Percentiles rank a stretch among this genome's conserved stretches.
Conservation (phyloP, 306 rosid species). For the Quercus alba region DNA sequence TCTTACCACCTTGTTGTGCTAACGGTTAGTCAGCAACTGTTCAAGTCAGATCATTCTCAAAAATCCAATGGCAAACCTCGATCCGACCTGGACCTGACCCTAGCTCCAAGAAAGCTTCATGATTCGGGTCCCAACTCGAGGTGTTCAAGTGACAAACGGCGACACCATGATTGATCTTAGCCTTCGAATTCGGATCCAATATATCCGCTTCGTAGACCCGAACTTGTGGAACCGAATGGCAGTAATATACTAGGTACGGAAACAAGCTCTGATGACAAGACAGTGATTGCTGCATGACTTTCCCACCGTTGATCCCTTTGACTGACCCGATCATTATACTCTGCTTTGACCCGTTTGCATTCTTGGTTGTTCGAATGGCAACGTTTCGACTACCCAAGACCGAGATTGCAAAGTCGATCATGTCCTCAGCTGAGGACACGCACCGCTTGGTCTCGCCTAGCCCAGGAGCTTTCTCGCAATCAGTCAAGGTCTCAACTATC, state of each 20-base stretch:
- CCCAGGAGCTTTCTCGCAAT: slow-evolving; percentile 78
- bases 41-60: slow-evolving; percentile 93
- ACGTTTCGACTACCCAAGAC: too few relatives aligned
- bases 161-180: slow-evolving; percentile 69
- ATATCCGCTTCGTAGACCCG: slow-evolving; percentile 90
- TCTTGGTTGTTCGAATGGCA: too few relatives aligned
- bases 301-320: slow-evolving; percentile 49
- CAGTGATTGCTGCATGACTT: slow-evolving; percentile 61
- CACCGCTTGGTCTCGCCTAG: slow-evolving; percentile 87
- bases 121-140: slow-evolving; percentile 76
- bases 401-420: too few relatives aligned
- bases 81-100: slow-evolving; percentile 86
- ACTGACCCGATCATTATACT: too few relatives aligned
- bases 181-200: slow-evolving; percentile 52
- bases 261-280: slow-evolving; percentile 93
- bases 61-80: slow-evolving; percentile 97
- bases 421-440: slow-evolving; percentile 64
- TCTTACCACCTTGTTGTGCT: not conserved
- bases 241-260: slow-evolving; percentile 79
- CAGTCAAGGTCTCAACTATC: slow-evolving; percentile 48
- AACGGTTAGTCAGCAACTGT: slow-evolving; percentile 50
- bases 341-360: too few relatives aligned
- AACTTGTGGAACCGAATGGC: slow-evolving; percentile 91
- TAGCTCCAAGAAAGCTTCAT: slow-evolving; percentile 73
- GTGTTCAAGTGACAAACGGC: slow-evolving; percentile 93